phyloP scores from a whole-genome alignment of 2,329 filamentous ascomycete genomes.

The Coniochaeta ligniaria region DNA sequence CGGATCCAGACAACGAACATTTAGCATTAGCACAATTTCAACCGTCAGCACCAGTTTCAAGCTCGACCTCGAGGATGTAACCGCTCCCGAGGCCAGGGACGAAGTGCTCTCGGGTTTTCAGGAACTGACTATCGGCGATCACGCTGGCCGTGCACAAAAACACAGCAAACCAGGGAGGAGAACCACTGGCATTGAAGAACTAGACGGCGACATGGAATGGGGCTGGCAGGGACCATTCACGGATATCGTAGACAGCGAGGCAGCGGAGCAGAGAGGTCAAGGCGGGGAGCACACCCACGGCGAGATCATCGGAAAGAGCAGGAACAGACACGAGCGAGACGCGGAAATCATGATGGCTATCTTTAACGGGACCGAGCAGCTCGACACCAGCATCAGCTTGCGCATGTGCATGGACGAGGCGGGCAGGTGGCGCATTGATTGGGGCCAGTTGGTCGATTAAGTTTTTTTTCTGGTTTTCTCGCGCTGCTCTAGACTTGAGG shows the following conservation, averaged over 20 bases:
- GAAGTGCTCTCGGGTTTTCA: not conserved
- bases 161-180: too few species aligned
- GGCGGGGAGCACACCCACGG: not conserved
- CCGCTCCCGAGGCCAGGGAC: not conserved
- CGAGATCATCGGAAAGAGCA: not conserved
- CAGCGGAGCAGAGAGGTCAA: not conserved
- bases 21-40: not conserved
- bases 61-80: not conserved
- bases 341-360: not conserved
- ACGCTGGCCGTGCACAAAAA: too few species aligned
- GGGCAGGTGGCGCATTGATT: not conserved
- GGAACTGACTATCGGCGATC: too few species aligned
- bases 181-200: too few species aligned
- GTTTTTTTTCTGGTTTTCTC: too few species aligned
- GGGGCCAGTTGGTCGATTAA: slow-evolving; percentile 2
- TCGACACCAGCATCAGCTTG: not conserved
- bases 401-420: not conserved
- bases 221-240: not conserved
- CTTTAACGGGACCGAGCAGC: not conserved
- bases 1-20: not conserved
- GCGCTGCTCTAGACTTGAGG: too few species aligned
- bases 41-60: not conserved
- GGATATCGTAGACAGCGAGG: not conserved
- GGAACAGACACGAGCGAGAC: not conserved
- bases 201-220: too few species aligned